phyloP scores from a whole-genome alignment of 2,329 filamentous ascomycete species.

The Microcera coccophila region DNA sequence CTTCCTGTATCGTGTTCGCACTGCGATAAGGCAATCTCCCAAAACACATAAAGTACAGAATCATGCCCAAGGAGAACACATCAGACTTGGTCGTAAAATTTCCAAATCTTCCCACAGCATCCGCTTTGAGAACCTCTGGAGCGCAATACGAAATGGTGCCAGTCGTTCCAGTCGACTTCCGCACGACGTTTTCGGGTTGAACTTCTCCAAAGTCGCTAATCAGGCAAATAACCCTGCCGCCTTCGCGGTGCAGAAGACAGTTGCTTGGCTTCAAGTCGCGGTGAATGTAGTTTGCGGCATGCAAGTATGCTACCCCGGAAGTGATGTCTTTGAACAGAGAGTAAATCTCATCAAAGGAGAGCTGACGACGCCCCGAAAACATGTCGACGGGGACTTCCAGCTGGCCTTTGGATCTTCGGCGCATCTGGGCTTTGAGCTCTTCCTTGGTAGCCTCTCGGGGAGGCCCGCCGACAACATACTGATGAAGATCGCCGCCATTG shows the following conservation, averaged over 20 bases:
- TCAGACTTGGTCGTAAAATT: constrained; percentile 98
- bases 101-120: constrained; percentile 67
- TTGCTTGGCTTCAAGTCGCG: constrained; percentile 95
- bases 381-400: constrained; percentile 58
- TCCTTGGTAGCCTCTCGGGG: constrained; percentile 68
- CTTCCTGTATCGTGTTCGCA: constrained; percentile 82
- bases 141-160: constrained; percentile 98
- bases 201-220: constrained; percentile 99
- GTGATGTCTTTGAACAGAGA: constrained; percentile 96
- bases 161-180: constrained; percentile 89
- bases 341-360: constrained; percentile 87
- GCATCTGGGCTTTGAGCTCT: constrained; percentile 81
- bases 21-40: constrained; percentile 78
- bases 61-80: constrained; percentile 98
- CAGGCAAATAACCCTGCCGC: constrained; percentile 68
- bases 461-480: constrained; percentile 71
- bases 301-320: constrained; percentile 83
- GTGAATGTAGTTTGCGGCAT: constrained; percentile 89
- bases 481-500: constrained; percentile 85
- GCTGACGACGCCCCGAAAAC: constrained; percentile 37
- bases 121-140: constrained; percentile 78
- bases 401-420: constrained; percentile 76
- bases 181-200: constrained; percentile 72
- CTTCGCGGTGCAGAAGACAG: constrained; percentile 78
- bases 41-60: constrained; percentile 97